Evolutionary conservation across 2,329 filamentous ascomycete genomes (phyloP), one percentile per base, ranked within the genome.

Genomic region (Tolypocladium capitatum): DNA sequence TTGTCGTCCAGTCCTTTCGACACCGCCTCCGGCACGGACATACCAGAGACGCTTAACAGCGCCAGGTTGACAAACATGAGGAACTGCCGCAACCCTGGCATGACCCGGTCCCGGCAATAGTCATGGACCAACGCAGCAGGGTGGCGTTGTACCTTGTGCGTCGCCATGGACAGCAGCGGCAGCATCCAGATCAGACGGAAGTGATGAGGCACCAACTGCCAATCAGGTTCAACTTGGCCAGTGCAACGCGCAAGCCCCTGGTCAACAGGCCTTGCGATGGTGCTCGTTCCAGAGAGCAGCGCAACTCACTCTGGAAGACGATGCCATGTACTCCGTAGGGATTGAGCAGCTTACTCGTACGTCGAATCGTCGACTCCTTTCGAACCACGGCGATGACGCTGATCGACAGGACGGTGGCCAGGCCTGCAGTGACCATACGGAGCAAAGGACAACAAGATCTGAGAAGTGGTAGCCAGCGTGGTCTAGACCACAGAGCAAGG

Each of bases 151-250:
- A 77, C 71, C 49, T 83, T 80, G 60, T 84, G 81, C 3, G 81
- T 82, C 1, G 78, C 76, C 52, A 78, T 83, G 16, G 78, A 78
- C 8, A 84, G 68, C 13, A 83, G 63, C 0, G 77, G 78, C 2
- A 84, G 66, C 67, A 83, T 80, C 81, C 80, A 84, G 53, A 84
- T 75, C 47, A 84, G 72, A 66, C 84, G 84, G 66, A 84, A 83
- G 63, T 85, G 81, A 59, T 85, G 85, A 0, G 79, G 73, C 0
- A 81, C 71, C 59, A 84, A 73, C 5, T n/a, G n/a, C n/a, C n/a
- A n/a, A n/a, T n/a, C n/a, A 68, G 67, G 42, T 71, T 63, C 58
- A 76, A 73, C 57, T 80, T 78, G 5, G 75, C 75, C 1, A 85
- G 71, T 0, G 76, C 81, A 24, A 84, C 70, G 48, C 59, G 57